Percentiles rank a stretch among this genome's conserved stretches.
Evolutionary conservation across 345 rosid genomes (phyloP).

Genomic region (Arabidopsis thaliana): DNA sequence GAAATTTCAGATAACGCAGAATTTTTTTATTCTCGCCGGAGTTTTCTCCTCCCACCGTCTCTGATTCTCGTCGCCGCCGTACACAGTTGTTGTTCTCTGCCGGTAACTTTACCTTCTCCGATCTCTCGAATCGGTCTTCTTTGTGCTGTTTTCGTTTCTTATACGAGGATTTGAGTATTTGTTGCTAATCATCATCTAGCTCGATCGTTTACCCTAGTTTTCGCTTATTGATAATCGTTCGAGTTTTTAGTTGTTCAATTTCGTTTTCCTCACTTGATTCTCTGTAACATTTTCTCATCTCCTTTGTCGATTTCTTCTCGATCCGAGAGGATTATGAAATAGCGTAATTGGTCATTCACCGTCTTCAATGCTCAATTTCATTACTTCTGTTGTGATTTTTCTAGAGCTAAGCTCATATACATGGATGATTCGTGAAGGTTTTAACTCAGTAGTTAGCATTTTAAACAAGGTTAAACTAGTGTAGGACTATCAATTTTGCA

Average conservation of each 20-base stretch:
- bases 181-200: constrained; percentile 19
- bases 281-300: not conserved
- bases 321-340: constrained; percentile 1
- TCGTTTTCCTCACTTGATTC: not conserved
- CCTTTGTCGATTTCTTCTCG: constrained; percentile 4
- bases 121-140: constrained; percentile 30
- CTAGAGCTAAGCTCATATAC: constrained; percentile 4
- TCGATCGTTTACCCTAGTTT: constrained; percentile 31
- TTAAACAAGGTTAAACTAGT: not conserved
- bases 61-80: constrained; percentile 14
- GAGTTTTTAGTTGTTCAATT: constrained; percentile 9
- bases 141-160: constrained; percentile 4
- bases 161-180: constrained; percentile 11
- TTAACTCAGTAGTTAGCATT: constrained; percentile 2
- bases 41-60: constrained; percentile 25
- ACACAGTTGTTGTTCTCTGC: not conserved
- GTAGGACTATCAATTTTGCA: not conserved
- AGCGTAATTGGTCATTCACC: not conserved
- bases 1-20: constrained; percentile 36
- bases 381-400: not conserved
- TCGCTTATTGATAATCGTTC: not conserved
- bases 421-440: not conserved
- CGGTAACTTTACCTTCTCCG: constrained; percentile 27
- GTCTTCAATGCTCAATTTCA: constrained; percentile 20
- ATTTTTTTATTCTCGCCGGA: constrained; percentile 17